Base-by-base conservation (phyloP, 495 filamentous ascomycete genomes). In the Sphaerosporella brunnea region DNA sequence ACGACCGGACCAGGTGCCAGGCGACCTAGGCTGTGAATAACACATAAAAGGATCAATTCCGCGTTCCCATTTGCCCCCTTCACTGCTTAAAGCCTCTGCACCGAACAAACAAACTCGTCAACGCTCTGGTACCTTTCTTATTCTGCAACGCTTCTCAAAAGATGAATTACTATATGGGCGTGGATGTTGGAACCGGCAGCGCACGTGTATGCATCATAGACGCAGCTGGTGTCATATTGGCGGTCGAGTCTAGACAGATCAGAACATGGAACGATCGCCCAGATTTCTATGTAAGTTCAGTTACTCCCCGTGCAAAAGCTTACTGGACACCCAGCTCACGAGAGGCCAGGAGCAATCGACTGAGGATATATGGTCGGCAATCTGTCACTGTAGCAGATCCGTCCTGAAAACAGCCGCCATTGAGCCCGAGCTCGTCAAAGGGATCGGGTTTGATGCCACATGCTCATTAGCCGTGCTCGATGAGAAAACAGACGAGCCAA, bases 361-460 rank as follows among this genome's bases (percentile, higher is more conserved):
- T 0, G 80, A 73, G 41, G 84, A 97, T 64, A 96, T 96, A 53
- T 97, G 90, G 90, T 70, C 73, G 40, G 80, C 82, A 60, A 90
- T 97, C 60, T 90, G 84, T 61, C 64, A 68, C 43, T 86, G 82
- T 30, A 82, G 92, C 24, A 77, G 82, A 49, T 71, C 75, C 26
- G 82, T 82, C 24, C 68, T 95, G 54, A 71, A 70, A 57, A 75
- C 88, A 59, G 79, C 90, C 45, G 78, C 76, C 55, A 76, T 93
- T 58, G 75, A 82, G 52, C 72, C 79, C 4, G 62, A 62, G 44
- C 73, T 72, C 13, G 77, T 97, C 51, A 77, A 78, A 35, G 90
- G 90, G 35, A 81, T 97, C 54, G 90, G 87, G 15, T 95, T 97
- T 63, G 90, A 97, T 62, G 90, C 90, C 8, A 97, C 90, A 10